phyloP scores from a whole-genome alignment of 352 stramenopile genomes.

The Phytopythium helicoides region DNA sequence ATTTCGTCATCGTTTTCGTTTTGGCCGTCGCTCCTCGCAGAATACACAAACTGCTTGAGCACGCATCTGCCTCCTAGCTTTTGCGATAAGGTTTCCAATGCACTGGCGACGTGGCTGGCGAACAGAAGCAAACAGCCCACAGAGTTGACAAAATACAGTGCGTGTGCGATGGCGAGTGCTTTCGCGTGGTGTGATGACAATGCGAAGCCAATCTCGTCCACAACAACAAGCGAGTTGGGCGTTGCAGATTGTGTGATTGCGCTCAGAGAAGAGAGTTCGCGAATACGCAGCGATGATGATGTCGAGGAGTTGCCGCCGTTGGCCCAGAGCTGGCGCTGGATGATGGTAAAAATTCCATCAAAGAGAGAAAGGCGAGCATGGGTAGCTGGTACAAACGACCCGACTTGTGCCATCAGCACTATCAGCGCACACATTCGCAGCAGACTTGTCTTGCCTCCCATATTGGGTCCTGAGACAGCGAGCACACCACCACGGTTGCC shows the following conservation, averaged over 20 bases:
- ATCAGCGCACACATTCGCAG: constrained; percentile 60
- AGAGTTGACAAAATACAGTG: constrained; percentile 21
- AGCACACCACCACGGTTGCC: constrained; percentile 13
- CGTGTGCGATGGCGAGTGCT: constrained; percentile 23
- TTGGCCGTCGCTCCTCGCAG: neutral
- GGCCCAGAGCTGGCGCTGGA: constrained; percentile 33
- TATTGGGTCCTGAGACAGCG: constrained; percentile 81
- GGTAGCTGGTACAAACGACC: constrained; percentile 54
- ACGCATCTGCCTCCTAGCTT: constrained; percentile 14
- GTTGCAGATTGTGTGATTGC: constrained; percentile 24
- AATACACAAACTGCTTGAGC: constrained; percentile 23
- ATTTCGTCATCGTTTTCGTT: neutral
- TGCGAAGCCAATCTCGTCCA: constrained; percentile 48
- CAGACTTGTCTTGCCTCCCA: constrained; percentile 79
- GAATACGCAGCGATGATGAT: neutral
- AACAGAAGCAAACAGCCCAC: constrained; percentile 33
- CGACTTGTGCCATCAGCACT: constrained; percentile 67
- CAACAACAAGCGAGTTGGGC: constrained; percentile 30
- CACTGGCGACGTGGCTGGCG: constrained; percentile 29
- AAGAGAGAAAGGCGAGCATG: constrained; percentile 40
- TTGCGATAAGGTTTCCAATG: constrained; percentile 17
- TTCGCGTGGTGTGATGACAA: constrained; percentile 21
- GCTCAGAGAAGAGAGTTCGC: constrained; percentile 25
- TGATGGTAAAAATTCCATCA: constrained; percentile 67
- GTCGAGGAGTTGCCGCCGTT: constrained; percentile 7